phyloP scores from a whole-genome alignment of 345 rosid genomes.

The Ricinus communis region DNA sequence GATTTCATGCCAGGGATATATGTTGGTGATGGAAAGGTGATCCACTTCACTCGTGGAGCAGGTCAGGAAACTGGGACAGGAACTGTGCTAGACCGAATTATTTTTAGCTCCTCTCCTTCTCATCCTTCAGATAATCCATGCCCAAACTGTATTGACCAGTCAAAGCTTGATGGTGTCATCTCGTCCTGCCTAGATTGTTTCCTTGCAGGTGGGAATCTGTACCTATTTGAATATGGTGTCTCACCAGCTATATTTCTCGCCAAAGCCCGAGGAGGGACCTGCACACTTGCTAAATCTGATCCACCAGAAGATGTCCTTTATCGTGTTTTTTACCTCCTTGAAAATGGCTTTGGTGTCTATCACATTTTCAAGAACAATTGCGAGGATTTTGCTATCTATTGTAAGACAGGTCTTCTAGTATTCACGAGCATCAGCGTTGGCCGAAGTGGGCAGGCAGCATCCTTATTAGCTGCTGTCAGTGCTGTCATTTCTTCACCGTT shows the following conservation, averaged over 20 bases:
- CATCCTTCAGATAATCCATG: constrained; percentile 48
- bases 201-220: constrained; percentile 57
- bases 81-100: constrained; percentile 54
- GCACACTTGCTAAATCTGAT: constrained; percentile 68
- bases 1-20: constrained; percentile 51
- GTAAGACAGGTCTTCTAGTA: constrained; percentile 66
- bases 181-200: constrained; percentile 73
- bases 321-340: constrained; percentile 53
- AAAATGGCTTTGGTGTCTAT: constrained; percentile 71
- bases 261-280: constrained; percentile 76
- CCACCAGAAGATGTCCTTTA: constrained; percentile 51
- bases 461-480: constrained; percentile 50
- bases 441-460: constrained; percentile 71
- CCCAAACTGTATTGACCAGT: constrained; percentile 50
- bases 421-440: constrained; percentile 50
- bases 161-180: constrained; percentile 51
- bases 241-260: constrained; percentile 46
- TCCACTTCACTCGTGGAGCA: constrained; percentile 71
- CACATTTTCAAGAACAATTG: constrained; percentile 67
- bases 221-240: constrained; percentile 56
- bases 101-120: constrained; percentile 48
- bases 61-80: constrained; percentile 70
- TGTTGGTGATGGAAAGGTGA: constrained; percentile 59
- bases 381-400: constrained; percentile 75
- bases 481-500: constrained; percentile 48